Evolutionary conservation across 768 basidiomycete species (phyloP).

Genomic region (Amanita fuliginea): DNA sequence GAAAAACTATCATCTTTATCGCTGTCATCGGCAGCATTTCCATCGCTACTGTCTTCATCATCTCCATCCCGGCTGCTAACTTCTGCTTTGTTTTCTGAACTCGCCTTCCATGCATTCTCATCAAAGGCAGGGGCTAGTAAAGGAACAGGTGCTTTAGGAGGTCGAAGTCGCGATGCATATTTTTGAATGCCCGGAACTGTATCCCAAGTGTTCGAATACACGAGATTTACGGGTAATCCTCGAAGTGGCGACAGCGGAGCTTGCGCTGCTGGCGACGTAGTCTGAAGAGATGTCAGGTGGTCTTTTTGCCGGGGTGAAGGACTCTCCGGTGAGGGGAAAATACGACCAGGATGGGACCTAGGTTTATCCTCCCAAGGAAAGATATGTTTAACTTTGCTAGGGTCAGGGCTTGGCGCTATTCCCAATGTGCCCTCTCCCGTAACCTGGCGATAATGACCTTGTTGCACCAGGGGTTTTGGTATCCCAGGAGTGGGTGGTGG

Average conservation of each 20-base stretch:
- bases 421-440: constrained; percentile 34
- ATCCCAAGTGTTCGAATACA: constrained; percentile 83
- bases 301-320: constrained; percentile 31
- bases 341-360: constrained; percentile 53
- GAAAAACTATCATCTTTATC: constrained; percentile 20
- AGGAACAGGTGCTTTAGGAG: constrained; percentile 23
- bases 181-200: constrained; percentile 65
- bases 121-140: constrained; percentile 42
- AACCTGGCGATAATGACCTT: constrained; percentile 67
- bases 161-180: constrained; percentile 54
- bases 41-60: constrained; percentile 66
- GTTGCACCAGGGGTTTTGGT: constrained; percentile 52
- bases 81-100: constrained; percentile 47
- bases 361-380: constrained; percentile 95
- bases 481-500: constrained; percentile 50
- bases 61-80: constrained; percentile 75
- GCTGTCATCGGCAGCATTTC: constrained; percentile 33
- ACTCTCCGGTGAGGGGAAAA: constrained; percentile 59
- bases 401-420: constrained; percentile 50
- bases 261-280: constrained; percentile 25
- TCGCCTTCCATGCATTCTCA: constrained; percentile 22
- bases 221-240: constrained; percentile 46
- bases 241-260: constrained; percentile 29
- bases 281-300: constrained; percentile 23
- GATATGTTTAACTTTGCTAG: constrained; percentile 57